Percentiles rank a stretch among this genome's conserved stretches.
These are phyloP conservation scores for Ustilago vetiveriae DNA, from an alignment of 1,284 basidiomycete genomes.

Conservation along the genomic window DNA sequence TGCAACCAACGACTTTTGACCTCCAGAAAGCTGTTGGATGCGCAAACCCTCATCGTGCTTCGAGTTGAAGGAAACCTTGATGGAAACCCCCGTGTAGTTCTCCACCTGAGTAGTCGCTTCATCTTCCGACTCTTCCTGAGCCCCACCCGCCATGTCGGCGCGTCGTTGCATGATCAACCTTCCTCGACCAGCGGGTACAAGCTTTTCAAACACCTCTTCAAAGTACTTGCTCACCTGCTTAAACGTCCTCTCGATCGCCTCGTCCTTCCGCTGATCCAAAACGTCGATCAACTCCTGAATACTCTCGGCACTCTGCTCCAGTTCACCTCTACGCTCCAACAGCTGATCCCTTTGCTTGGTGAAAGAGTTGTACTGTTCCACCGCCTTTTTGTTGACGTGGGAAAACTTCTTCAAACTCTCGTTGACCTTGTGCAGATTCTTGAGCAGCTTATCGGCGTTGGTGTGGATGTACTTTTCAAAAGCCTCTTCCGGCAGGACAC, in stretches of 20 bases:
- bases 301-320: constrained; percentile 85
- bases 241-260: constrained; percentile 97
- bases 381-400: constrained; percentile 99
- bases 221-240: constrained; percentile 97
- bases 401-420: constrained; percentile 94
- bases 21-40: constrained; percentile 96
- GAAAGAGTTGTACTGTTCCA: constrained; percentile 97
- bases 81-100: constrained; percentile 95
- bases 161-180: constrained; percentile 89
- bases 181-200: constrained; percentile 94
- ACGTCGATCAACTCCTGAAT: constrained; percentile 95
- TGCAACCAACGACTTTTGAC: constrained; percentile 96
- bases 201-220: constrained; percentile 93
- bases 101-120: constrained; percentile 75
- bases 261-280: constrained; percentile 95
- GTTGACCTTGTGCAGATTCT: constrained; percentile 87
- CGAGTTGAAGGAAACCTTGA: constrained; percentile 98
- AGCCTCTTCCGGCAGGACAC: constrained; percentile 94
- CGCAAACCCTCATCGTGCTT: constrained; percentile 94
- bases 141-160: constrained; percentile 72
- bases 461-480: constrained; percentile 91
- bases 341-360: constrained; percentile 96
- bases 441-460: constrained; percentile 84
- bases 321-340: constrained; percentile 83
- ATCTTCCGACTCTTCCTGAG: constrained; percentile 66